Base-by-base conservation (phyloP, 371 early-diverging fungal genomes). In the Mortierella polycephala region DNA sequence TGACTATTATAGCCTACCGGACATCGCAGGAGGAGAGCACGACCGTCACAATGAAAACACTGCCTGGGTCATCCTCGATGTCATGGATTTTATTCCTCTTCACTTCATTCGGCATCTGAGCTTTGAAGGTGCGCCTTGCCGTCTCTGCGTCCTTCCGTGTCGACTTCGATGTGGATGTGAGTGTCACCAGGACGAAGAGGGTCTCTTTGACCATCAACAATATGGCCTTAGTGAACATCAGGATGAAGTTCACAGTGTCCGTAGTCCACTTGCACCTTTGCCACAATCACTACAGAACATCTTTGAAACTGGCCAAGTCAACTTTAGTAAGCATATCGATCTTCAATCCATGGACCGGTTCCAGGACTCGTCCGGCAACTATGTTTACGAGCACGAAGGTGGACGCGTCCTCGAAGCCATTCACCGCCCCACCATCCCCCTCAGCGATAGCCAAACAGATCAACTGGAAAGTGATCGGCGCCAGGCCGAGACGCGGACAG, bases 261-360 rank as follows among this genome's bases (percentile, higher is more conserved):
- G 45, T 5, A 52, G 45, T 21, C 60, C 45, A 49, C 30, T 40
- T n/a, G 47, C 44, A 39, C 57, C 49, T 18, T 37, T 67, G 5
- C 67, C 67, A 1, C 67, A 51, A 10, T 55, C 66, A 5, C 50
- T 72, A 13, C 67, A 62, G 21, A 57, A 67, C 44, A 49, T 72
- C 6, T 57, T 72, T 18, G 67, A 61, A 21, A 67, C 59, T 3
- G 67, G 73, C 3, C 18, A 67, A 9, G 74, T 73, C 5, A 63
- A 73, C 39, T 73, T 67, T 50, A 63, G 64, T 52, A 67, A 51
- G 14, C 67, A 73, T 39, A 58, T 73, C 42, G 63, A 73, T 50
- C 50, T 73, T 7, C 67, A 44, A 11, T 62, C 57, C 12, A 46
- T 72, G 9, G 51, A 41, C 45, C 47, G 47, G 30, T 30, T 30